Base-by-base conservation (phyloP, 2,329 filamentous ascomycete species). In the Triangularia setosa region DNA sequence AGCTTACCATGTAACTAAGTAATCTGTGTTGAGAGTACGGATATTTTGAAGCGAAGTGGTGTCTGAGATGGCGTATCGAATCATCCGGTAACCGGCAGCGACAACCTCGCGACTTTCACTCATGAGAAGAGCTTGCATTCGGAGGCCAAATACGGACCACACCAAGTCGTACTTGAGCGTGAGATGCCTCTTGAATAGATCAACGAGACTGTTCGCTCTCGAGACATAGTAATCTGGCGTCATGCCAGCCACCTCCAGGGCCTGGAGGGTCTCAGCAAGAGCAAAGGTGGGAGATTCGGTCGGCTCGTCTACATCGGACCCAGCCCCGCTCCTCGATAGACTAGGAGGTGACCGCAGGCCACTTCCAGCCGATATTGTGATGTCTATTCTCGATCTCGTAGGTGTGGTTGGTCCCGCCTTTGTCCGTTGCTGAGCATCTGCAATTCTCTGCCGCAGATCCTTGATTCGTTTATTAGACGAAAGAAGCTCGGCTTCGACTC, bases 91-190 rank as follows among this genome's bases (percentile, higher is more conserved):
- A 1, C 92, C 95, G 53, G 95, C 92, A 25, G 95, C 95, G 24
- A 97, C 92, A 11, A 98, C 94, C 79, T 99, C 96, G 69, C 94
- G 88, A 75, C 91, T 97, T 70, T 97, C 94, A 73, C 94, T 97
- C 63, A 99, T 81, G 23, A 99, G 87, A 92, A 99, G 96, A 70
- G 92, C 89, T 77, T 99, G 95, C 81, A 98, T 93, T 53, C 95
- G 87, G 58, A 96, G 79, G 1, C 96, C 95, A 77, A 99, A 99
- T 1, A 96, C 89, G 3, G 93, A 91, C 95, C 95, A 99, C 1
- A 92, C 93, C 58, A 99, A 80, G 76, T 99, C 96, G 75, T 98
- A 97, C 74, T 99, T 99, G 64, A 99, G 83, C 1, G 92, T 94
- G 1, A 93, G 92, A 76, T 98, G 88, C 61, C 92, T 86, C 75